Percentiles rank a stretch among this genome's conserved stretches.
These are phyloP conservation scores for Macaranga tanarius DNA, from an alignment of 441 rosid genomes.

Conservation along the genomic window DNA sequence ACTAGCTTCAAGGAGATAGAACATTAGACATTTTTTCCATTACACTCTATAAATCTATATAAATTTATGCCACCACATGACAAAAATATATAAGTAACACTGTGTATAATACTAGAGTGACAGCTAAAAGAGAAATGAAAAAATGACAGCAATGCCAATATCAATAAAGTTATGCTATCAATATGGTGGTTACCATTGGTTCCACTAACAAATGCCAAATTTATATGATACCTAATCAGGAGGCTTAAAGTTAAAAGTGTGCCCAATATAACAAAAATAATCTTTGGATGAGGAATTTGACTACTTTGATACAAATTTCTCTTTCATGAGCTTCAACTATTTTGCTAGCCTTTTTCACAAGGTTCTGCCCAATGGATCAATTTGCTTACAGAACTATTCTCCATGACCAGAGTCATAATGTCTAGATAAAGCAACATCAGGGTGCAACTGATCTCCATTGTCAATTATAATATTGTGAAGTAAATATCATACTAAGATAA, in stretches of 20 bases:
- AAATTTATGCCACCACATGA: too few species aligned
- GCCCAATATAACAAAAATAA: not conserved
- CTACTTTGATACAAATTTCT: constrained; percentile 22
- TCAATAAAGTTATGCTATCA: not conserved
- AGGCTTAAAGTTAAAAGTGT: not conserved
- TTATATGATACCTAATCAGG: not conserved
- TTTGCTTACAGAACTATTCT: constrained; percentile 62
- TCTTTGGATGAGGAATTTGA: not conserved
- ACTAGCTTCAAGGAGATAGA: too few species aligned
- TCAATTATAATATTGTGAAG: constrained; percentile 84
- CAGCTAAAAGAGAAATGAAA: not conserved
- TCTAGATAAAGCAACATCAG: constrained; percentile 58
- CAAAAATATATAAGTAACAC: too few species aligned
- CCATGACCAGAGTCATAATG: constrained; percentile 70
- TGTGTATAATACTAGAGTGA: too few species aligned
- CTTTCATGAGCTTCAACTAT: constrained; percentile 36
- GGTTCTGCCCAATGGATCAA: constrained; percentile 53
- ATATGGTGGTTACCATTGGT: not conserved
- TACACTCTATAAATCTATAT: too few species aligned
- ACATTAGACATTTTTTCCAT: too few species aligned
- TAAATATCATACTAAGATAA: constrained; percentile 80
- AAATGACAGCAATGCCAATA: not conserved
- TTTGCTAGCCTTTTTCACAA: constrained; percentile 56
- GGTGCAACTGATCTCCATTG: constrained; percentile 65
- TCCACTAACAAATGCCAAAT: not conserved